These are phyloP conservation scores for Paraurostyla sp. DNA, from an alignment of 73 alveolate species.

Conservation along the genomic window DNA sequence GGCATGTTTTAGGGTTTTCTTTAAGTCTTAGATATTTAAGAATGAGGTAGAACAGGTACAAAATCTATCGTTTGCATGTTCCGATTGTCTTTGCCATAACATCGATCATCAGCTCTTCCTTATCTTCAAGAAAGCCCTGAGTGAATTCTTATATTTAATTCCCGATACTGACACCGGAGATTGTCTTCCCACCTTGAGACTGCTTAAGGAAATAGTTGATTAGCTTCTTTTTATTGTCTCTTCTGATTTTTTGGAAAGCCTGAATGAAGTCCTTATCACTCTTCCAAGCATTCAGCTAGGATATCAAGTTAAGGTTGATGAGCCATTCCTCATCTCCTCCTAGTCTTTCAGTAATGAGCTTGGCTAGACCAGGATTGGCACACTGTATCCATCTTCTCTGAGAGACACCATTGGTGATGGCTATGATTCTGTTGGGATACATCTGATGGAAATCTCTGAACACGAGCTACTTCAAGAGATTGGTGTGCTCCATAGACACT, in stretches of 20 bases:
- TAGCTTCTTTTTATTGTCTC: slow-evolving; percentile 18
- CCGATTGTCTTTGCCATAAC: slow-evolving; percentile 47
- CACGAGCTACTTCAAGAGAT: slow-evolving; percentile 55
- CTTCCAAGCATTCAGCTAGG: slow-evolving; percentile 68
- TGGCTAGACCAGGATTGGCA: slow-evolving; percentile 92
- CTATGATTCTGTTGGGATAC: slow-evolving; percentile 70
- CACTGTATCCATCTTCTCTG: slow-evolving; percentile 83
- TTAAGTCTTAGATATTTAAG: slow-evolving; percentile 45
- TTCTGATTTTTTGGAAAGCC: neutral
- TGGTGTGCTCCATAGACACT: slow-evolving; percentile 73
- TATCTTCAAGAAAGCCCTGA: neutral
- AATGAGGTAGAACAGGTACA: slow-evolving; percentile 63
- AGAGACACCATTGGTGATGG: slow-evolving; percentile 80
- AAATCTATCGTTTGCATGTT: slow-evolving; percentile 41
- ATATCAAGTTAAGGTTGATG: slow-evolving; percentile 74
- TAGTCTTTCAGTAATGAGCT: slow-evolving; percentile 82
- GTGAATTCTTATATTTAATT: neutral
- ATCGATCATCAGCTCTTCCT: slow-evolving; percentile 44
- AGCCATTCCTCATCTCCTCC: slow-evolving; percentile 85
- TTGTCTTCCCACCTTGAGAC: too few relatives aligned
- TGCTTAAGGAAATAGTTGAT: neutral
- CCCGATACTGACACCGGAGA: too few relatives aligned
- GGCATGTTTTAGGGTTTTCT: slow-evolving; percentile 8
- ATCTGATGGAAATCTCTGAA: slow-evolving; percentile 72
- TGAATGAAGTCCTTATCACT: neutral